These are phyloP conservation scores for Aplosporella prunicola DNA, from an alignment of 2,329 filamentous ascomycete species.

Conservation along the genomic window DNA sequence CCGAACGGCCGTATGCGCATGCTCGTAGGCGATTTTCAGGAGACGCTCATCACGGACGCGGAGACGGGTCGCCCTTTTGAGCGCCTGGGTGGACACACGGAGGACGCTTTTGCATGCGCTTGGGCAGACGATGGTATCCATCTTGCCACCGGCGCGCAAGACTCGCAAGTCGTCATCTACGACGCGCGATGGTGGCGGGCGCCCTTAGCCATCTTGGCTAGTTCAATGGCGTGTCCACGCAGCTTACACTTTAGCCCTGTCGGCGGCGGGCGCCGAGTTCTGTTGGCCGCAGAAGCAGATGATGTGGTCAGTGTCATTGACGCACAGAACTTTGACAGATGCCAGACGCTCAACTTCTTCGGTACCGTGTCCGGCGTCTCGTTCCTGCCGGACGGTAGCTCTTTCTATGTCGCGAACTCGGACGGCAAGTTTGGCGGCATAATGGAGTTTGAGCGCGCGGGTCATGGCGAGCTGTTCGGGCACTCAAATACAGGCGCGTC, in stretches of 20 bases:
- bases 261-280: conserved; percentile 55
- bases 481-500: no score
- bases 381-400: conserved; percentile 57
- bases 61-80: conserved; percentile 53
- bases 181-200: conserved; percentile 61
- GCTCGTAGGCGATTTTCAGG: conserved; percentile 59
- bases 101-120: conserved; percentile 67
- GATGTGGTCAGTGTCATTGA: conserved; percentile 65
- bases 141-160: conserved; percentile 68
- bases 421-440: conserved; percentile 59
- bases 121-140: conserved; percentile 72
- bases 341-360: conserved; percentile 65
- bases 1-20: conserved; percentile 62
- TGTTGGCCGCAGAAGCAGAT: conserved; percentile 67
- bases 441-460: conserved; percentile 48
- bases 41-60: conserved; percentile 59
- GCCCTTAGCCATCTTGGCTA: conserved; percentile 46
- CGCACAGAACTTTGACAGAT: conserved; percentile 51
- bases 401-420: conserved; percentile 58
- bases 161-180: conserved; percentile 64
- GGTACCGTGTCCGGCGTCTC: conserved; percentile 62
- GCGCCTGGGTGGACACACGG: conserved; percentile 53
- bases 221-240: conserved; percentile 59
- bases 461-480: conserved; percentile 23
- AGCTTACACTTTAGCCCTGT: conserved; percentile 63